These are phyloP conservation scores for Blumeria graminis DNA, from an alignment of 2,329 filamentous ascomycete genomes.

Conservation along the genomic window DNA sequence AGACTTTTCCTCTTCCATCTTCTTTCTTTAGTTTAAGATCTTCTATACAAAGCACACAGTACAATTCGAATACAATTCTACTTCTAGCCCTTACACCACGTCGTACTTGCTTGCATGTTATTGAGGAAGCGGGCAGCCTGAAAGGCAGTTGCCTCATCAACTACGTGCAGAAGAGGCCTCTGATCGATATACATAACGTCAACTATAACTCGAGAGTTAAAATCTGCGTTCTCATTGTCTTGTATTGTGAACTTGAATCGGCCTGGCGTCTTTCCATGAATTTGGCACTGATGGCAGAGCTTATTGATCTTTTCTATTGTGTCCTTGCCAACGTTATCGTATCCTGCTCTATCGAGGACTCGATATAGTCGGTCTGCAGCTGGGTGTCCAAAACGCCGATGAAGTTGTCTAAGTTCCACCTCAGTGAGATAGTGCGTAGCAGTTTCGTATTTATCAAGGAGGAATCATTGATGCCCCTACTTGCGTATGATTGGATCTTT, in stretches of 20 bases:
- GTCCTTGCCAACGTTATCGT: not conserved
- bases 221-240: not conserved
- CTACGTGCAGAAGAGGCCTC: conserved; percentile 1
- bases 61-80: too few relatives aligned
- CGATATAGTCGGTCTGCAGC: too few relatives aligned
- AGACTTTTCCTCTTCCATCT: too few relatives aligned
- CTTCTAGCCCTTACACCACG: too few relatives aligned
- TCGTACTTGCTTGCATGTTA: not conserved
- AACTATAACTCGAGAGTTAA: not conserved
- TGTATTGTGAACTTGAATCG: not conserved
- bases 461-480: not conserved
- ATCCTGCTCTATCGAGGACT: too few relatives aligned
- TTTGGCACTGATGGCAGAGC: not conserved
- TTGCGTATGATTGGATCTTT: not conserved
- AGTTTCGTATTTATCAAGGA: not conserved
- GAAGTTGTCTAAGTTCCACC: not conserved
- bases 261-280: not conserved
- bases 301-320: not conserved
- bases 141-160: conserved; percentile 1
- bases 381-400: not conserved
- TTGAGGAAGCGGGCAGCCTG: conserved; percentile 2
- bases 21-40: too few relatives aligned
- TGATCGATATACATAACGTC: conserved; percentile 1
- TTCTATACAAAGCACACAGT: too few relatives aligned
- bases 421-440: not conserved